Evolutionary conservation across 768 basidiomycete genomes (phyloP), one percentile per base, ranked within the genome.

Genomic region (Guyanaporus albipodus): DNA sequence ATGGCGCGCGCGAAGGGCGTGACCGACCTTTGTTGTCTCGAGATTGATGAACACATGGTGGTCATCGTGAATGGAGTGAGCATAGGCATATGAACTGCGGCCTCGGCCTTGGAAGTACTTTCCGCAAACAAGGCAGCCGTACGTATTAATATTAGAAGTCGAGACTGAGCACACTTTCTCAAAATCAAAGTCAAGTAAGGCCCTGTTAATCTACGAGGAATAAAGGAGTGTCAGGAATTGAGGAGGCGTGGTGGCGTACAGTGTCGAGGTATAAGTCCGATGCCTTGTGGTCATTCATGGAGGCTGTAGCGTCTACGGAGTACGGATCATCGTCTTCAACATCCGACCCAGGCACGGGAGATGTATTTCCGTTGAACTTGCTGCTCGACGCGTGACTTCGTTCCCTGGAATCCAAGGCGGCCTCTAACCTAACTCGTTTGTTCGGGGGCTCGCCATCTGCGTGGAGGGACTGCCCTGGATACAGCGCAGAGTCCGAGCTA

Each of bases 71-170:
- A 99, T 94, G 37, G 93, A 88, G 70, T 99, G 96, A 14, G 92
- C 82, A 68, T 96, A 99, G 19, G 96, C 96, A 63, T 92, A 93
- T 46, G 92, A 92, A 36, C 78, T 90, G 53, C 86, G 84, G 28
- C 96, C 95, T 59, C 96, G 76, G 21, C 96, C 96, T 75, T 98
- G 95, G 63, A 96, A 98, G 67, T 97, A 99, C 72, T 96, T 98
- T 45, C 96, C 96, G 64, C 91, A 94, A 14, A 98, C 94, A 43
- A 99, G 80, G 64, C 96, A 99, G 27, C 91, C 92, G 62, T 99
- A 99, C 53, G 87, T 88, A 69, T 99, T 96, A 76, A 96, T 93
- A 69, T 98, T 95, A 33, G 90, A 88, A 44, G 91, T 76, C 28
- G 91, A 96, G 42, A 98, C 91, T 8, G 95, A 97, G 75, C 96